These are phyloP conservation scores for Poa pratensis DNA, from an alignment of 176 grass and related monocot genomes.

Conservation along the genomic window DNA sequence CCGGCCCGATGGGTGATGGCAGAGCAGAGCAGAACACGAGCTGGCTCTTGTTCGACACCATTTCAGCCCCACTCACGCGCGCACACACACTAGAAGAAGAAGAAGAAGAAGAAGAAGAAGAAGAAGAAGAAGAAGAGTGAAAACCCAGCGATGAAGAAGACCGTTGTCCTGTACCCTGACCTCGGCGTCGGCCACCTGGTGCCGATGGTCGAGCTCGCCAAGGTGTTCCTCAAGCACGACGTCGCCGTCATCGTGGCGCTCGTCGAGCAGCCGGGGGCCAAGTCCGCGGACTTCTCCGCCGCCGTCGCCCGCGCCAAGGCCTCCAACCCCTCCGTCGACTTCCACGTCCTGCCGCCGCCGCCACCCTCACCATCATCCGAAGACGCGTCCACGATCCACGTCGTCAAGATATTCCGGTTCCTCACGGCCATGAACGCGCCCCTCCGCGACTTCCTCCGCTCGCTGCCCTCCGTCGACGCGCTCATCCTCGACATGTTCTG, in stretches of 20 bases:
- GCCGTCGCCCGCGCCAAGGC: slow-evolving; percentile 28
- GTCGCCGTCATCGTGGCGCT: slow-evolving; percentile 42
- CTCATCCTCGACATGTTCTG: slow-evolving; percentile 71
- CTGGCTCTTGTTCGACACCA: background rate
- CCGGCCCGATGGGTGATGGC: background rate
- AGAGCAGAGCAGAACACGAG: background rate
- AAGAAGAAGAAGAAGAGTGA: background rate
- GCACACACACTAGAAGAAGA: background rate
- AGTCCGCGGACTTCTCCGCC: background rate
- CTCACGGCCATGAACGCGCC: slow-evolving; percentile 39
- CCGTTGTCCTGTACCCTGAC: slow-evolving; percentile 46
- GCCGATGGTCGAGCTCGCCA: slow-evolving; percentile 59
- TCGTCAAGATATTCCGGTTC: background rate
- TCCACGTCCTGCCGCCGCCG: slow-evolving; percentile 43
- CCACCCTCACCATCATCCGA: background rate
- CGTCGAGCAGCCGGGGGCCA: background rate
- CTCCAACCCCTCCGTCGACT: slow-evolving; percentile 43
- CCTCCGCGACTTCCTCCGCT: slow-evolving; percentile 57
- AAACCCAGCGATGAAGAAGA: slow-evolving; percentile 29
- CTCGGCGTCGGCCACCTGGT: slow-evolving; percentile 53
- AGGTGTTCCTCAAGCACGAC: slow-evolving; percentile 42
- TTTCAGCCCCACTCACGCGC: background rate
- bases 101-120: too few relatives aligned
- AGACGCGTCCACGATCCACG: background rate
- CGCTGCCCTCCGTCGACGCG: slow-evolving; percentile 39